phyloP scores from a whole-genome alignment of 2,329 filamentous ascomycete genomes.

The Colletotrichum sp. region DNA sequence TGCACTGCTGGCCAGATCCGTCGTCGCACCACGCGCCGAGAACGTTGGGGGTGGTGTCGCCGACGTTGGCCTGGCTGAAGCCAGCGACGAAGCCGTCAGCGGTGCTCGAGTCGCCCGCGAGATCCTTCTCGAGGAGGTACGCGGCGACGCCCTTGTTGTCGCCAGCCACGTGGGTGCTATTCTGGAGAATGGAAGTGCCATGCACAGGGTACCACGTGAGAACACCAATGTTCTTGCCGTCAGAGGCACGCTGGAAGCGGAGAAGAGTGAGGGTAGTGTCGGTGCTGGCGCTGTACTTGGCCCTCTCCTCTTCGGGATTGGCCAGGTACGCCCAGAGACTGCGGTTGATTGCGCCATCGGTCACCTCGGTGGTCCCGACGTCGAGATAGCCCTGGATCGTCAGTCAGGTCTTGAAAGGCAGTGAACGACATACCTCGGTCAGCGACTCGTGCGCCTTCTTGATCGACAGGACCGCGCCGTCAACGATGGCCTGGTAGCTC shows the following conservation, averaged over 20 bases:
- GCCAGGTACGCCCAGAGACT: conserved; percentile 87
- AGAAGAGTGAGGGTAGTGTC: conserved; percentile 75
- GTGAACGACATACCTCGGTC: conserved; percentile 43
- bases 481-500: conserved; percentile 87
- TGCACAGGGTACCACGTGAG: conserved; percentile 93
- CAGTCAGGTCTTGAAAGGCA: background rate
- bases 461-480: conserved; percentile 84
- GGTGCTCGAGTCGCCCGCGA: conserved; percentile 58
- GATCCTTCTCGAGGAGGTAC: conserved; percentile 78
- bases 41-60: conserved; percentile 89
- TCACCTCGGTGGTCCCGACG: conserved; percentile 71
- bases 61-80: conserved; percentile 91
- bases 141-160: conserved; percentile 97
- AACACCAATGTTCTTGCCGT: conserved; percentile 78
- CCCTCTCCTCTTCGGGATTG: conserved; percentile 80
- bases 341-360: conserved; percentile 85
- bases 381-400: conserved; percentile 66
- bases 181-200: conserved; percentile 87
- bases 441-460: conserved; percentile 78
- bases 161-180: conserved; percentile 90
- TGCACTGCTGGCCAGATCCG: conserved; percentile 73
- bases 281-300: conserved; percentile 62
- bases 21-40: conserved; percentile 91
- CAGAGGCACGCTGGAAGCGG: conserved; percentile 75
- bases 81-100: conserved; percentile 81